phyloP scores from a whole-genome alignment of 257 asterid genomes.

The Primulina tabacum region DNA sequence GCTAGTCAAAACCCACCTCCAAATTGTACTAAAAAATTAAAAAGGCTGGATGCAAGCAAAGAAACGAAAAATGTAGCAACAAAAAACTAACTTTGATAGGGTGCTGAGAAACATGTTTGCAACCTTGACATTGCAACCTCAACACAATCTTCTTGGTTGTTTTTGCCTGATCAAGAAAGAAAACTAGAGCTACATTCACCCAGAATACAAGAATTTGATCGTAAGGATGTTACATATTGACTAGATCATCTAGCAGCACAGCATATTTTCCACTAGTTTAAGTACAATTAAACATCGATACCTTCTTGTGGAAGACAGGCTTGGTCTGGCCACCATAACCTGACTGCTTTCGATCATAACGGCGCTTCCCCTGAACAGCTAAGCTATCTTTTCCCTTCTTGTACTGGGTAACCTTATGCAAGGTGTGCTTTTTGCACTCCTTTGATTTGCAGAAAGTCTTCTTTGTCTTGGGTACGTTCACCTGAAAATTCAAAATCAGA shows the following conservation, averaged over 20 bases:
- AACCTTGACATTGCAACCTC: conserved; percentile 48
- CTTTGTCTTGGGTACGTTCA: conserved; percentile 46
- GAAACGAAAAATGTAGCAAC: neutral
- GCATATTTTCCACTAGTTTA: neutral
- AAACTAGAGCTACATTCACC: neutral
- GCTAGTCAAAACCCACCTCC: no score
- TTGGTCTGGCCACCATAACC: conserved; percentile 52
- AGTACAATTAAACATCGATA: neutral
- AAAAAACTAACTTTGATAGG: conserved; percentile 33
- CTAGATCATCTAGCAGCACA: neutral
- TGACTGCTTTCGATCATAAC: conserved; percentile 44
- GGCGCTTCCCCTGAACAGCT: conserved; percentile 48
- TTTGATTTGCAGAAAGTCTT: conserved; percentile 46
- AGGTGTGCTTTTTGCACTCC: conserved; percentile 47
- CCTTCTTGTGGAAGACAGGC: conserved; percentile 53
- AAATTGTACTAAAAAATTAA: no score
- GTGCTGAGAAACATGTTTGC: conserved; percentile 45
- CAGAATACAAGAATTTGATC: neutral
- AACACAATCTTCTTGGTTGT: conserved; percentile 47
- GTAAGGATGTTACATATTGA: neutral
- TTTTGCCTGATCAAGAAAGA: conserved; percentile 34
- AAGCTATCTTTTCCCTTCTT: conserved; percentile 51
- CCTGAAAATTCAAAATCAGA: conserved; percentile 22
- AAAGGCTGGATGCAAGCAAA: neutral
- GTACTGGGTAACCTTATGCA: conserved; percentile 47